Conservation (phyloP, 225 moss, liverwort and hornwort species). For the Bryum argenteum region DNA sequence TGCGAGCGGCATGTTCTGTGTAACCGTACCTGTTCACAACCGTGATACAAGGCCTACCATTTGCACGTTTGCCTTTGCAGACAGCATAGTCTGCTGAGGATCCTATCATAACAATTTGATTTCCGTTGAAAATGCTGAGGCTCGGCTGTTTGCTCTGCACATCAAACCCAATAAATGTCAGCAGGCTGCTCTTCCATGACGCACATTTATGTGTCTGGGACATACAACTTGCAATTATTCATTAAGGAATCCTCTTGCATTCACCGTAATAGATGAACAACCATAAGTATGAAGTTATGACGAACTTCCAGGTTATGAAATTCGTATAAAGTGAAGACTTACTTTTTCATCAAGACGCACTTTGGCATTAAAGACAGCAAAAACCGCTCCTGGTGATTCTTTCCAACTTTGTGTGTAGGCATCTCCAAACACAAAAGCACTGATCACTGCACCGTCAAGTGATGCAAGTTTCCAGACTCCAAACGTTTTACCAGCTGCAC, state of each 20-base stretch:
- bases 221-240: background rate
- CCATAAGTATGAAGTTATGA: background rate
- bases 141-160: conserved; percentile 75
- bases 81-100: conserved; percentile 69
- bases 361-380: conserved; percentile 75
- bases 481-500: conserved; percentile 82
- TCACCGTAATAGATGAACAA: conserved; percentile 7
- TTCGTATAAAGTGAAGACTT: conserved; percentile 28
- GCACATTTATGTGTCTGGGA: conserved; percentile 6
- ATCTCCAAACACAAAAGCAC: conserved; percentile 82
- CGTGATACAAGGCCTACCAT: conserved; percentile 68
- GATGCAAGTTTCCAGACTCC: conserved; percentile 88
- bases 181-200: background rate
- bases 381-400: conserved; percentile 68
- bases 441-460: conserved; percentile 65
- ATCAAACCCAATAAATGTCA: conserved; percentile 23
- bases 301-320: background rate
- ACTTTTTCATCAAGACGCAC: conserved; percentile 87
- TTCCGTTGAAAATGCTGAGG: conserved; percentile 76
- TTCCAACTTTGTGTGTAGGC: conserved; percentile 84
- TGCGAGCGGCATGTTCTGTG: background rate
- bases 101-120: conserved; percentile 79
- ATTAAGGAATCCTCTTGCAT: conserved; percentile 6
- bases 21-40: conserved; percentile 73
- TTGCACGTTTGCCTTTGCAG: conserved; percentile 75